phyloP scores from a whole-genome alignment of 108 stramenopile species.

The Cyclotella cryptica region DNA sequence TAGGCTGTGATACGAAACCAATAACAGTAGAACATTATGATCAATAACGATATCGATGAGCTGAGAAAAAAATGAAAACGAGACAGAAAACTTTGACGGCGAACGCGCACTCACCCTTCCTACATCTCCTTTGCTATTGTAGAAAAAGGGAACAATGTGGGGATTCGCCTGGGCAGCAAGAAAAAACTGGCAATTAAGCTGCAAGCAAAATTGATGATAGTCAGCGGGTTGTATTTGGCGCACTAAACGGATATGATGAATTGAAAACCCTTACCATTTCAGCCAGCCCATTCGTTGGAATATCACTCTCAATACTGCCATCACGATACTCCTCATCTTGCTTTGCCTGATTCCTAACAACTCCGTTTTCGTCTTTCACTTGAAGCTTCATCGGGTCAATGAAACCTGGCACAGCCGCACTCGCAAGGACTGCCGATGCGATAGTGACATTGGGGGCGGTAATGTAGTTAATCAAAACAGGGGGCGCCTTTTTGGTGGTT shows the following conservation, averaged over 20 bases:
- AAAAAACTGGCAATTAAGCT: slow-evolving; percentile 96
- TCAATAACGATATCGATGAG: neutral
- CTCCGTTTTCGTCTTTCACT: slow-evolving; percentile 88
- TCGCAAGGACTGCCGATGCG: slow-evolving; percentile 89
- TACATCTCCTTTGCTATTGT: slow-evolving; percentile 81
- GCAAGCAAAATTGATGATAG: slow-evolving; percentile 81
- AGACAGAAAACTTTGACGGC: neutral
- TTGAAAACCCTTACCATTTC: slow-evolving; percentile 7
- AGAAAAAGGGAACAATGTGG: slow-evolving; percentile 87
- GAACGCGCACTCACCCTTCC: slow-evolving; percentile 46
- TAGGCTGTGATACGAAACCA: slow-evolving; percentile 40
- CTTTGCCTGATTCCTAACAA: slow-evolving; percentile 54
- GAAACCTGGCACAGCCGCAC: slow-evolving; percentile 95
- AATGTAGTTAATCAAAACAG: slow-evolving; percentile 94
- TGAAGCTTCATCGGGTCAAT: slow-evolving; percentile 83
- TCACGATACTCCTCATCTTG: slow-evolving; percentile 49
- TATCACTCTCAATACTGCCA: slow-evolving; percentile 28
- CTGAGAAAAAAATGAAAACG: neutral
- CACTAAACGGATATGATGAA: neutral
- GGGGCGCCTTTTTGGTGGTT: slow-evolving; percentile 89
- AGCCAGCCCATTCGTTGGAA: slow-evolving; percentile 38
- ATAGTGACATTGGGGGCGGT: slow-evolving; percentile 96
- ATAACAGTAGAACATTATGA: neutral
- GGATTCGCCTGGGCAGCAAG: slow-evolving; percentile 93
- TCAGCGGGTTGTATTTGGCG: slow-evolving; percentile 77